These are phyloP conservation scores for Physaria fendleri DNA, from an alignment of 345 rosid genomes.

Conservation along the genomic window DNA sequence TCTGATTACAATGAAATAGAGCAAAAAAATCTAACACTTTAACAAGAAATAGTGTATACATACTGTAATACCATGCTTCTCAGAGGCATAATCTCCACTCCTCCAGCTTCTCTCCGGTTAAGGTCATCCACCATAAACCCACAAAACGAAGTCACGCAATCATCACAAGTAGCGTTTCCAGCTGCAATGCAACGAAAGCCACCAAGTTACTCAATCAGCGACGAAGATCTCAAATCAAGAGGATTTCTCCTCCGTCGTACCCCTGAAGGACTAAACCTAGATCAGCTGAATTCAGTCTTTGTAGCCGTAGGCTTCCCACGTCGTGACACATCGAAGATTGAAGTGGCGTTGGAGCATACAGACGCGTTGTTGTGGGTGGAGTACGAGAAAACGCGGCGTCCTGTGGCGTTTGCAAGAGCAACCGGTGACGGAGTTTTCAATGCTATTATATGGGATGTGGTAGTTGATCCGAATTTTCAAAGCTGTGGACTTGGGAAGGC, in stretches of 20 bases:
- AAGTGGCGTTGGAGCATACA: constrained; percentile 63
- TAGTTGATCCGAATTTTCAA: constrained; percentile 83
- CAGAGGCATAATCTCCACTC: constrained; percentile 47
- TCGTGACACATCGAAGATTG: constrained; percentile 70
- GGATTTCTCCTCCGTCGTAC: constrained; percentile 73
- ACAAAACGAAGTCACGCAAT: constrained; percentile 3
- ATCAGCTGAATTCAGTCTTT: constrained; percentile 66
- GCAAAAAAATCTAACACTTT: neutral
- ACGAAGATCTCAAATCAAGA: constrained; percentile 50
- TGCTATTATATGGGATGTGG: constrained; percentile 96
- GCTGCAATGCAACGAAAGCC: constrained; percentile 9
- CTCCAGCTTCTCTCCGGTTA: constrained; percentile 35
- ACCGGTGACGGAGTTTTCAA: constrained; percentile 91
- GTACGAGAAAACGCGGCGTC: constrained; percentile 48
- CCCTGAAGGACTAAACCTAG: constrained; percentile 53
- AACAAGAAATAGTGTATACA: neutral
- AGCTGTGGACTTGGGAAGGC: constrained; percentile 84
- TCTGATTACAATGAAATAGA: neutral
- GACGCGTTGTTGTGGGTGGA: constrained; percentile 66
- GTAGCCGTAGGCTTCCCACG: constrained; percentile 87
- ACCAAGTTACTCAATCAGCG: constrained; percentile 51
- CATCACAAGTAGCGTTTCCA: constrained; percentile 23
- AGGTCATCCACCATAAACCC: constrained; percentile 12
- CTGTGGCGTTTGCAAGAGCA: constrained; percentile 88
- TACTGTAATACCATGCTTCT: constrained; percentile 53